A percentile compares a stretch with the other conserved stretches of the same genome.
phyloP scores from a whole-genome alignment of 1,284 basidiomycete species.

The Cronartium quercuum region DNA sequence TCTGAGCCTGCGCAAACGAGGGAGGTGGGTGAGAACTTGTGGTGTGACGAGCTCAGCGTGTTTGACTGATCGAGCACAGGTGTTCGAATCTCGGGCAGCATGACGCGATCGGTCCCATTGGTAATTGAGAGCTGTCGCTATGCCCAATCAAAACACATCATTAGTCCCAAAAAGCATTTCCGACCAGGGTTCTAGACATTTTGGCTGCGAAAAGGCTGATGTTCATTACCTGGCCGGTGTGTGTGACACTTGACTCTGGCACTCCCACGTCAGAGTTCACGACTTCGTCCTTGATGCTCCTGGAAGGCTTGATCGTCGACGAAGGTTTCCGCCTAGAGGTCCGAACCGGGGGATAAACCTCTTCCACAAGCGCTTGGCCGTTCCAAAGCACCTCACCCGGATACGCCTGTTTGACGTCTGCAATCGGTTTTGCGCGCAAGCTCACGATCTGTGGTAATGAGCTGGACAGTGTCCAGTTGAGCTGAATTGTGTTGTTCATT shows the following conservation, averaged over 20 bases:
- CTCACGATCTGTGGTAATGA: not conserved
- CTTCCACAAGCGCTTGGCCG: not conserved
- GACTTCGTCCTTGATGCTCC: not conserved
- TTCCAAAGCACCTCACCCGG: not conserved
- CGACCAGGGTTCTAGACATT: not conserved
- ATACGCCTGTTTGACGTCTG: not conserved
- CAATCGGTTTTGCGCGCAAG: conserved; percentile 6
- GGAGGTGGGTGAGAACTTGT: not conserved
- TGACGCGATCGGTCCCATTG: too few relatives aligned
- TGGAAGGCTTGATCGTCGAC: not conserved
- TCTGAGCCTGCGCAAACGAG: not conserved
- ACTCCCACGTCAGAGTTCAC: not conserved
- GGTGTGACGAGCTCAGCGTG: not conserved
- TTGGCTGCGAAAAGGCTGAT: not conserved
- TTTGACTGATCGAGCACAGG: not conserved
- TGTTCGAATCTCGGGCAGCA: too few relatives aligned
- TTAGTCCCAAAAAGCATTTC: not conserved
- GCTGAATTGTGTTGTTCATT: conserved; percentile 20
- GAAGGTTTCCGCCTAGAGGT: not conserved
- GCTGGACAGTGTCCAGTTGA: conserved; percentile 16
- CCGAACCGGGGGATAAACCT: not conserved
- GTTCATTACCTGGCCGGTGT: not conserved
- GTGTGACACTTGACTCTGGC: not conserved
- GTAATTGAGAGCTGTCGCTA: too few relatives aligned
- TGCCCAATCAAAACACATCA: not conserved